These are phyloP conservation scores for Mrakiaceae sp. DNA, from an alignment of 1,284 basidiomycete species.

Conservation along the genomic window DNA sequence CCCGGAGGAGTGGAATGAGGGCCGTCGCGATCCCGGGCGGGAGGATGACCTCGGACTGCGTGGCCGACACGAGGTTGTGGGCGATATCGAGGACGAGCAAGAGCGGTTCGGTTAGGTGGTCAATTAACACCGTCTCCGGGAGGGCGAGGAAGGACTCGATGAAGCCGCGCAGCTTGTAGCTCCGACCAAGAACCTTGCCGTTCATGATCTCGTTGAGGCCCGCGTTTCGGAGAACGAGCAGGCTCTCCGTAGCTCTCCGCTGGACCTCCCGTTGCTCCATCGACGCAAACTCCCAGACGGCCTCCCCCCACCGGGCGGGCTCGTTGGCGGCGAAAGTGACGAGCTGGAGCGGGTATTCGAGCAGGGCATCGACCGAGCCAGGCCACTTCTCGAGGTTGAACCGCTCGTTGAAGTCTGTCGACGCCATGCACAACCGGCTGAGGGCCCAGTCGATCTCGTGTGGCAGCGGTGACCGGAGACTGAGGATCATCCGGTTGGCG, in stretches of 20 bases:
- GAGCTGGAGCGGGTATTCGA: slow-evolving; percentile 32
- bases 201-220: slow-evolving; percentile 11
- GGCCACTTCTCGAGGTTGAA: slow-evolving; percentile 57
- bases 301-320: not conserved
- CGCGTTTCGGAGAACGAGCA: slow-evolving; percentile 13
- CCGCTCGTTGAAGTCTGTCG: slow-evolving; percentile 48
- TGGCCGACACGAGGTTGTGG: slow-evolving; percentile 1
- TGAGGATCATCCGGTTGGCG: slow-evolving; percentile 67
- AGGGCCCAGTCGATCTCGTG: slow-evolving; percentile 69
- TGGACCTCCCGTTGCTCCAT: not conserved
- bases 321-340: not conserved
- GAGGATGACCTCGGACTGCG: not conserved
- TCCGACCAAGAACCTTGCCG: not conserved
- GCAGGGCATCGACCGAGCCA: slow-evolving; percentile 62
- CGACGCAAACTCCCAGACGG: not conserved
- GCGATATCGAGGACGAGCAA: slow-evolving; percentile 14
- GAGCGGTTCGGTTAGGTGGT: slow-evolving; percentile 11
- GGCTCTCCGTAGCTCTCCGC: slow-evolving; percentile 6
- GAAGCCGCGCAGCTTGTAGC: not conserved
- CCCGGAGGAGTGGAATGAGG: slow-evolving; percentile 1
- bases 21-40: not conserved
- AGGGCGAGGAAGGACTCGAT: slow-evolving; percentile 4
- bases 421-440: slow-evolving; percentile 61
- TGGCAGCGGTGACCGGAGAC: slow-evolving; percentile 61
- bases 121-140: not conserved